A percentile compares a stretch with the other conserved stretches of the same genome.
Conservation (phyloP, 108 stramenopile genomes). For the Skeletonema marinoi region DNA sequence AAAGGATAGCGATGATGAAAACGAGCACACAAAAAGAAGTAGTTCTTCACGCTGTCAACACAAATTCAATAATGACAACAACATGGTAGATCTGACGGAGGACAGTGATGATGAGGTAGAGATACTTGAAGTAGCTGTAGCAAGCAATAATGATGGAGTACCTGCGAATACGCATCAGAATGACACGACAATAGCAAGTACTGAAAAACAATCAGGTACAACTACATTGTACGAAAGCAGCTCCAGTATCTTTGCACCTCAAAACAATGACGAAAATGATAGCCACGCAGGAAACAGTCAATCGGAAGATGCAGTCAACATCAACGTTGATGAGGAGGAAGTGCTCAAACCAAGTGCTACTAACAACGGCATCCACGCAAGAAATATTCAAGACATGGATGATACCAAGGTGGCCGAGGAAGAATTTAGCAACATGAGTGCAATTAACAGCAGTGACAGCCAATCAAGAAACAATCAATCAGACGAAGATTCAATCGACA, state of each 20-base stretch:
- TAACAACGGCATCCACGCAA: background rate
- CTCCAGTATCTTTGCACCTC: background rate
- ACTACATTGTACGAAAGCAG: background rate
- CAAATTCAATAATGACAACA: background rate
- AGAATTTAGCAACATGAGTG: too few species aligned
- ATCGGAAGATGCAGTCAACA: background rate
- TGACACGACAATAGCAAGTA: background rate
- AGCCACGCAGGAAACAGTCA: background rate
- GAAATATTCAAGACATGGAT: background rate
- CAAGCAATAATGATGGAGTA: background rate
- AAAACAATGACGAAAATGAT: background rate
- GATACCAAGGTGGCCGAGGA: background rate
- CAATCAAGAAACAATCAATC: background rate
- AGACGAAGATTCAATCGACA: background rate
- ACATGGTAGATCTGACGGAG: background rate
- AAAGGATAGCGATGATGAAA: background rate
- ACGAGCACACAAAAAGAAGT: background rate
- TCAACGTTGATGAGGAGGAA: background rate
- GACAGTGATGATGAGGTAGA: slow-evolving; percentile 1
- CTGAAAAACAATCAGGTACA: background rate
- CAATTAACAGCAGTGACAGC: background rate
- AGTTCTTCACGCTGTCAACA: background rate
- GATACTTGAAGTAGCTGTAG: background rate
- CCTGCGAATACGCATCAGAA: background rate
- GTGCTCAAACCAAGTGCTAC: background rate